These are phyloP conservation scores for Trichosanthes truncata DNA, from an alignment of 306 rosid genomes.

Conservation along the genomic window DNA sequence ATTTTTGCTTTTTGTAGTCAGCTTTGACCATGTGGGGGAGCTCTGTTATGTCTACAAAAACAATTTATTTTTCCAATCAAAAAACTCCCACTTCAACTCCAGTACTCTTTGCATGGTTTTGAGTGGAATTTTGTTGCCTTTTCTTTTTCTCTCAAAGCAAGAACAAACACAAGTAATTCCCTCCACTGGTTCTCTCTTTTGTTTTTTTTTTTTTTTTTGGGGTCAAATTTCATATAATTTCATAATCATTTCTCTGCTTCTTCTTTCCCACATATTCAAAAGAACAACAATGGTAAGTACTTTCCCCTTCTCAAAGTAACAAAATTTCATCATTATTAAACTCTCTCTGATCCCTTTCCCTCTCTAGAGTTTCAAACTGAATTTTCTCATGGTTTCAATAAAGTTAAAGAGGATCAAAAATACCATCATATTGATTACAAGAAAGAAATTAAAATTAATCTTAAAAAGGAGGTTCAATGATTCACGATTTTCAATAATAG, in stretches of 20 bases:
- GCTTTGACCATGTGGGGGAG: conserved; percentile 7
- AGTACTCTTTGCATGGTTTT: conserved; percentile 10
- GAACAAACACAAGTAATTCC: neutral
- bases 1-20: conserved; percentile 3
- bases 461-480: neutral
- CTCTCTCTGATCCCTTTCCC: conserved; percentile 4
- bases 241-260: conserved; percentile 30
- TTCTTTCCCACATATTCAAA: neutral
- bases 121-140: conserved; percentile 8
- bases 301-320: neutral
- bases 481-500: neutral
- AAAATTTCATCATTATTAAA: neutral
- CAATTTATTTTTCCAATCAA: neutral
- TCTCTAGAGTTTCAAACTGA: neutral
- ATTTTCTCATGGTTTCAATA: neutral
- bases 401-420: neutral
- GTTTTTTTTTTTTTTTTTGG: conserved; percentile 2
- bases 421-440: neutral
- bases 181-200: neutral
- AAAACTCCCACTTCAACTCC: conserved; percentile 7
- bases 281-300: conserved; percentile 4
- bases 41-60: neutral
- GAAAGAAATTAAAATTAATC: neutral
- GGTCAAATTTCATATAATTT: conserved; percentile 37
- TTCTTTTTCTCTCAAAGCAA: neutral